These are phyloP conservation scores for Yamadazyma dushanensis DNA, from an alignment of 1,139 yeast species.

Conservation along the genomic window DNA sequence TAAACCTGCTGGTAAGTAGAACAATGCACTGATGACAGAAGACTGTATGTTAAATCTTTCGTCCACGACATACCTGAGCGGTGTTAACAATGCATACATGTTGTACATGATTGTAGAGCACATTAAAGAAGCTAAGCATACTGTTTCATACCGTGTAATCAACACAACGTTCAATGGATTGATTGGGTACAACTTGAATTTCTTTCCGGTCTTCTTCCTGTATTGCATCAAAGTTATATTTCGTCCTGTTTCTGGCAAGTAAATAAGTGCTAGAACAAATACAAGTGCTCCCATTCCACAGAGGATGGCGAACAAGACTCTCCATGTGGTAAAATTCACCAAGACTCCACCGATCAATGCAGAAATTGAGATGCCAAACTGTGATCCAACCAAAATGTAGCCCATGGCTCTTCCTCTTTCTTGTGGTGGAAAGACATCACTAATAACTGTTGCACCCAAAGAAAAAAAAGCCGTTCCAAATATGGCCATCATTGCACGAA, in stretches of 20 bases:
- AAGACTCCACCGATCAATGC: conserved; percentile 46
- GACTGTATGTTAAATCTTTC: conserved; percentile 46
- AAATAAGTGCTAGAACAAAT: conserved; percentile 25
- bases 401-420: conserved; percentile 50
- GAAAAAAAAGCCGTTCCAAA: conserved; percentile 53
- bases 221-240: conserved; percentile 14
- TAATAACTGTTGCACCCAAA: conserved; percentile 44
- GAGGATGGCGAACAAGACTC: conserved; percentile 47
- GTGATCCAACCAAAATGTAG: conserved; percentile 41
- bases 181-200: conserved; percentile 35
- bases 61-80: conserved; percentile 51
- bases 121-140: conserved; percentile 42
- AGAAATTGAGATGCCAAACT: conserved; percentile 48
- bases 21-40: conserved; percentile 47
- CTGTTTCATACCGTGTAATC: conserved; percentile 37
- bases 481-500: conserved; percentile 44
- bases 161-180: conserved; percentile 42
- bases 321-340: conserved; percentile 48
- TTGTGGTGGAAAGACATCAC: conserved; percentile 46
- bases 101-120: conserved; percentile 38
- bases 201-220: conserved; percentile 21
- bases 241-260: conserved; percentile 42
- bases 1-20: conserved; percentile 52
- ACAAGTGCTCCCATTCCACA: conserved; percentile 35
- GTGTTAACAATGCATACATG: conserved; percentile 51